These are phyloP conservation scores for Sporobolomyces phaffii DNA, from an alignment of 768 basidiomycete species.

Conservation along the genomic window DNA sequence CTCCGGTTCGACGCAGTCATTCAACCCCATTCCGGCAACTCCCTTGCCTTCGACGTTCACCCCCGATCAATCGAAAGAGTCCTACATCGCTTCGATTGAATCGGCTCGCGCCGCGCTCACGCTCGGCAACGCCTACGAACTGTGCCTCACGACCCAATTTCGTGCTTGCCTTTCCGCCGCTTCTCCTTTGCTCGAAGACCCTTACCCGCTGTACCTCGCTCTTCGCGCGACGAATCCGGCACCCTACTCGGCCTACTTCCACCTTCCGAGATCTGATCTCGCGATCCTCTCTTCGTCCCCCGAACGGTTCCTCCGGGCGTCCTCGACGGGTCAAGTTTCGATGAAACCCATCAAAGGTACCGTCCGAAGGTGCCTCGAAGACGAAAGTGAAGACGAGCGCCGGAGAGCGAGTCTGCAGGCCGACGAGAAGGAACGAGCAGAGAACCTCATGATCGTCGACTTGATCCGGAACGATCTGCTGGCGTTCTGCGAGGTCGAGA, in stretches of 20 bases:
- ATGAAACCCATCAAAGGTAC: conserved; percentile 95
- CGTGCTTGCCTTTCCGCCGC: conserved; percentile 35
- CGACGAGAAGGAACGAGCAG: conserved; percentile 78
- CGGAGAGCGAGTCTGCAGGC: conserved; percentile 54
- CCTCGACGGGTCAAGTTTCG: conserved; percentile 64
- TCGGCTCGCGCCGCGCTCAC: conserved; percentile 67
- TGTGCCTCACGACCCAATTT: conserved; percentile 63
- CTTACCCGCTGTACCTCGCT: conserved; percentile 45
- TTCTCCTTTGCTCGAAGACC: conserved; percentile 52
- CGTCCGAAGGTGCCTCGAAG: conserved; percentile 50
- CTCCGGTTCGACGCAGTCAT: not conserved
- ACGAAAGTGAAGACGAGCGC: conserved; percentile 60
- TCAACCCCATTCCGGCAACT: not conserved
- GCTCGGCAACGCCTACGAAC: conserved; percentile 84
- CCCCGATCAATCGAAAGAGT: conserved; percentile 11
- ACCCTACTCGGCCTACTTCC: conserved; percentile 68
- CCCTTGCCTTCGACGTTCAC: not conserved
- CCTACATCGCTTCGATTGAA: conserved; percentile 65
- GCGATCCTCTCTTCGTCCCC: conserved; percentile 81
- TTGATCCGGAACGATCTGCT: conserved; percentile 89
- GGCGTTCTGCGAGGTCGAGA: conserved; percentile 64
- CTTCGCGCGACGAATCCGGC: conserved; percentile 76
- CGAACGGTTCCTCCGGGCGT: conserved; percentile 78
- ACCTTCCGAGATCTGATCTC: conserved; percentile 14
- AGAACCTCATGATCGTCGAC: conserved; percentile 98